phyloP scores from a whole-genome alignment of 1,284 basidiomycete genomes.

The Cutaneotrichosporon dermatis region DNA sequence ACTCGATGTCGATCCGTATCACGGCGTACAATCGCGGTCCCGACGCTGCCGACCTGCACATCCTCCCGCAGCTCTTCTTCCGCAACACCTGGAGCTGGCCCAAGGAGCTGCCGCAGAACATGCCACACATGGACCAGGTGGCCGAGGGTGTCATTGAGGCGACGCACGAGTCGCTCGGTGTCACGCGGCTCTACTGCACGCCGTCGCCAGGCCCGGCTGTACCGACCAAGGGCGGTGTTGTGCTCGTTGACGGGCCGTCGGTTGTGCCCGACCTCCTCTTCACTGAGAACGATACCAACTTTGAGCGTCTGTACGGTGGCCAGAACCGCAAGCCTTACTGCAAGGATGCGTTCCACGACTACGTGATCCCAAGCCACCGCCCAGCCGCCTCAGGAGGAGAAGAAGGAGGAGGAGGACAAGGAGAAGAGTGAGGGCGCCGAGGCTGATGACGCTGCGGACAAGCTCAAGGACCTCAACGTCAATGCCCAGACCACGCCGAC shows the following conservation, averaged over 20 bases:
- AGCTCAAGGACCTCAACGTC: constrained; percentile 47
- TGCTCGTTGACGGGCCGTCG: constrained; percentile 59
- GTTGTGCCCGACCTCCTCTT: constrained; percentile 81
- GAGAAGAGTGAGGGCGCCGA: constrained; percentile 35
- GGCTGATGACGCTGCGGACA: constrained; percentile 10
- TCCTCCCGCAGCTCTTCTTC: constrained; percentile 95
- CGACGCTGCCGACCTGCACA: constrained; percentile 88
- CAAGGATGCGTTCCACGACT: constrained; percentile 99
- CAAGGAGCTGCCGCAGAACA: constrained; percentile 68
- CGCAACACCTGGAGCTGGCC: constrained; percentile 98
- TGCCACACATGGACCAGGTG: constrained; percentile 60
- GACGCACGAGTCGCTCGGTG: constrained; percentile 68
- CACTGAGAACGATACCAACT: constrained; percentile 97
- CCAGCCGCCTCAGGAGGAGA: constrained; percentile 47
- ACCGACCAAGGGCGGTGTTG: constrained; percentile 58
- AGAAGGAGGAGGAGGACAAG: constrained; percentile 21
- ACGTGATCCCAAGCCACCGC: constrained; percentile 81
- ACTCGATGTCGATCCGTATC: constrained; percentile 86
- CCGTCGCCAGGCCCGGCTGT: constrained; percentile 86
- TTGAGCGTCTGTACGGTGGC: constrained; percentile 81
- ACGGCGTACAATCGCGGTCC: constrained; percentile 96
- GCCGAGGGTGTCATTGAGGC: constrained; percentile 61
- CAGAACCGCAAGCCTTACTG: constrained; percentile 75
- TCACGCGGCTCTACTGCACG: constrained; percentile 79
- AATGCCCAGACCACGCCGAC: constrained; percentile 61